Evolutionary conservation across 805 yeast genomes (phyloP), one percentile per base, ranked within the genome.

Genomic region (Ascoidea asiatica): DNA sequence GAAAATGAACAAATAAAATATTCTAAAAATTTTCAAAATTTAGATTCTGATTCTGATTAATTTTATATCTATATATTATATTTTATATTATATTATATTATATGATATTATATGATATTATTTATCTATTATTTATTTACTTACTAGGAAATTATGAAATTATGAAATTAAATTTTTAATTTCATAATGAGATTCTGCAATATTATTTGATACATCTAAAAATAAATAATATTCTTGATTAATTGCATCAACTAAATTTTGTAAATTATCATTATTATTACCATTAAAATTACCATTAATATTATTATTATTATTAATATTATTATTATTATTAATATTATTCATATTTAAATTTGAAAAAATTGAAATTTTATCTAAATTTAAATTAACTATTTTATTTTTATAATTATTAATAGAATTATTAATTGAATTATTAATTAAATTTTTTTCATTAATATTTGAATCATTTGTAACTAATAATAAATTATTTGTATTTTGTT

Each of bases 201-300:
- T 21, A 19, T 37, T 38, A 21, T 46, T 47, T 36, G 50, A 47
- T 19, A 49, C 47, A 6, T 47, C 48, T 46, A 49, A 45, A 19
- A 49, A 49, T 39, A 49, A 37, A 40, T 47, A 45, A 38, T 44
- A 49, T 21, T 49, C 52, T 38, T 49, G 50, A 39, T 49, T 47
- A 15, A 49, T 43, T n/a, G 50, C 43, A 36, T 47, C 48, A 15
- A 49, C 39, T 29, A 49, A 47, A 20, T 37, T 44, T 29, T 42
- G 41, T 43, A 49, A 43, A 21, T 44, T 49, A 23, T 39, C 44
- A 36, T 47, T 47, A 8, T 47, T 40, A 13, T 47, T 21, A 29
- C 41, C 36, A 18, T 43, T 39, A n/a, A 46, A 17, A 23, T 46
- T 46, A 21, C 42, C 44, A 15, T 38, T 40, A 15, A 38, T 38